Evolutionary conservation across 495 filamentous ascomycete genomes (phyloP), one percentile per base, ranked within the genome.

Genomic region (Neurospora sp.): DNA sequence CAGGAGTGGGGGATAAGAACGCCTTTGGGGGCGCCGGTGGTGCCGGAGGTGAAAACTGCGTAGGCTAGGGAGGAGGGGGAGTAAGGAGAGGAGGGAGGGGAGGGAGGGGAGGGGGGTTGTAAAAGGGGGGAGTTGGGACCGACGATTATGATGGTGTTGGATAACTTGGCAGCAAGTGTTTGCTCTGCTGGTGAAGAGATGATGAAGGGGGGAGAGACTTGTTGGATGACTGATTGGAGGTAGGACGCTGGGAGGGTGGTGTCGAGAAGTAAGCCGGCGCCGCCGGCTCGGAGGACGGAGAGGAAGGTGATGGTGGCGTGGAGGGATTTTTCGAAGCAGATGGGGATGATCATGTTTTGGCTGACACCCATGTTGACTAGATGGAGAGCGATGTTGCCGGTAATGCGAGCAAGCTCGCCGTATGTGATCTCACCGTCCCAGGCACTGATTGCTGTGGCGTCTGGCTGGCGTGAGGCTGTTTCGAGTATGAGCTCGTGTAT

Each of bases 351-450:
- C 0, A 76, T 78, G 38, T 87, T 86, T 5, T 80, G 83, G 3
- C 82, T 80, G 40, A 90, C 80, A 8, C 77, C 73, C 5, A 78
- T 76, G 0, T 42, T 71, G 39, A 81, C 78, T 16, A 89, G 76
- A 53, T 83, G 78, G 18, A 70, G 77, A 2, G 87, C 86, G 9
- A 90, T 70, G 16, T 70, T 75, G 72, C 39, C 75, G 8, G 79
- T 74, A 2, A 65, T 42, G 1, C 74, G 68, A 46, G 88, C 82
- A 48, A 91, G 77, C 69, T 91, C 84, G 11, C 74, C 75, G 73
- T 86, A 91, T 1, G 88, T 88, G 69, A 91, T 79, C 31, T 72
- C 82, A 10, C 86, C 87, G 80, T 91, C 89, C 89, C 89, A 91
- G 1, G 65, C 81, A 69, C 80, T 83, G 0, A 89, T 77, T 9